Base-by-base conservation (phyloP, 2,329 filamentous ascomycete genomes). In the Allantophomopsis lycopodina region DNA sequence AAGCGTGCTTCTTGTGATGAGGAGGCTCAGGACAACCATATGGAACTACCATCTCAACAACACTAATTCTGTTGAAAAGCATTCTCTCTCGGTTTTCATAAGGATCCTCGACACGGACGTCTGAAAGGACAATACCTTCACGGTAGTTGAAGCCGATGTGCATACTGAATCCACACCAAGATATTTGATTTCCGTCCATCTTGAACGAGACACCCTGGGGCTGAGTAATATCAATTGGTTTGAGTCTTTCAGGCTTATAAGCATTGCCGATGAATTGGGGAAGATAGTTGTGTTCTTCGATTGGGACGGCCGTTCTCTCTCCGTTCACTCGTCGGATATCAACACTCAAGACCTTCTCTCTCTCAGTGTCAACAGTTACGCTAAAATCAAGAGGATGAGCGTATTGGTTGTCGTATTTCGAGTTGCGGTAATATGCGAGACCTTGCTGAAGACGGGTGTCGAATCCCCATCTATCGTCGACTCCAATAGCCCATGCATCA, bases 1-100 rank as follows among this genome's bases (percentile, higher is more conserved):
- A 80, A 7, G 76, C 76, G 40, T 76, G 72, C 50, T 81, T 80
- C 39, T 72, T 65, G 37, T 76, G 73, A 50, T 69, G 79, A 0
- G 73, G 73, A 2, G 66, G 61, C 3, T 75, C 65, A 6, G 69
- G 69, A 46, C 78, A 73, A 2, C 64, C 72, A 46, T 79, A 80
- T 1, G 73, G 73, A 0, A 77, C 71, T 1, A 62, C 60, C 73
- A 77, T 77, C 49, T 77, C 73, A 39, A 65, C 69, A 36, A 76
- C 58, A 36, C 64, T 64, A 39, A 76, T 50, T 3, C 73, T 61
- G 54, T 77, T 70, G 50, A 76, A 62, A 36, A 76, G 18, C 14
- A 23, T 59, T 38, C 65, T 71, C 39, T 70, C 59, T 14, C 66
- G 68, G 49, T 73, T 69, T 45, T 73, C 76, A 46, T 61, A 61